A percentile compares a stretch with the other conserved stretches of the same genome.
Conservation (phyloP, 2,329 filamentous ascomycete genomes). For the Neofusicoccum laricinum region DNA sequence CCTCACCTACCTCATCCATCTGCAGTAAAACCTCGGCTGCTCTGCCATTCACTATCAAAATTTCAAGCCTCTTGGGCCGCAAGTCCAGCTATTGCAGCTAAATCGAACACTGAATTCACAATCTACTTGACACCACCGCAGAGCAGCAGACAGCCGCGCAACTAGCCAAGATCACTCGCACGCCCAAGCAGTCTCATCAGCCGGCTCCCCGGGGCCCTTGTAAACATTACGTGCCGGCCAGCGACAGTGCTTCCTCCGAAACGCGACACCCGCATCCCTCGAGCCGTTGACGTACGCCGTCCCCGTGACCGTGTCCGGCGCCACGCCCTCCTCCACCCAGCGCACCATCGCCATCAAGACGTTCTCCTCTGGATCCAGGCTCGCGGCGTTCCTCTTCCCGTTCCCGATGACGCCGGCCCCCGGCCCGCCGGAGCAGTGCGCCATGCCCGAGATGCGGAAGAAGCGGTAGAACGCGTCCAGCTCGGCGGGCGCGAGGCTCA, state of each 20-base stretch:
- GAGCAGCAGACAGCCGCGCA: too few relatives aligned
- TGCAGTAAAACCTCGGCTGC: too few relatives aligned
- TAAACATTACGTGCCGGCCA: slow-evolving; percentile 34
- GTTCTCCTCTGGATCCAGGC: slow-evolving; percentile 40
- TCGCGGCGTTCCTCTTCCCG: slow-evolving; percentile 19
- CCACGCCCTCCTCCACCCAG: slow-evolving; percentile 45
- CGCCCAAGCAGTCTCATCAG: slow-evolving; percentile 29
- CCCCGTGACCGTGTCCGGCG: slow-evolving; percentile 39
- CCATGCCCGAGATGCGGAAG: slow-evolving; percentile 53
- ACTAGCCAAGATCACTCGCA: slow-evolving; percentile 22
- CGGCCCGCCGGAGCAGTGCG: slow-evolving; percentile 49
- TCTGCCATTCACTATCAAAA: too few relatives aligned
- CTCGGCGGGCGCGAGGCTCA: slow-evolving; percentile 32
- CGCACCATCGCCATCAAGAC: slow-evolving; percentile 47
- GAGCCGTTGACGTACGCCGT: slow-evolving; percentile 22
- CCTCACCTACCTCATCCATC: too few relatives aligned
- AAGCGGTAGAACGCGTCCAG: slow-evolving; percentile 48
- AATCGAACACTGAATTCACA: too few relatives aligned
- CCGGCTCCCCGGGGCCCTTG: slow-evolving; percentile 28
- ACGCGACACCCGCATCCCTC: slow-evolving; percentile 22
- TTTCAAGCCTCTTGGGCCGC: too few relatives aligned
- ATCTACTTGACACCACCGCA: too few relatives aligned
- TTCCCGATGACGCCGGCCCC: slow-evolving; percentile 43
- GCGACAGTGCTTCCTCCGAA: slow-evolving; percentile 29
- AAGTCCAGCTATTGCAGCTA: too few relatives aligned